Conservation (phyloP, 2,329 filamentous ascomycete genomes). For the Ophiostoma novo-ulmi region DNA sequence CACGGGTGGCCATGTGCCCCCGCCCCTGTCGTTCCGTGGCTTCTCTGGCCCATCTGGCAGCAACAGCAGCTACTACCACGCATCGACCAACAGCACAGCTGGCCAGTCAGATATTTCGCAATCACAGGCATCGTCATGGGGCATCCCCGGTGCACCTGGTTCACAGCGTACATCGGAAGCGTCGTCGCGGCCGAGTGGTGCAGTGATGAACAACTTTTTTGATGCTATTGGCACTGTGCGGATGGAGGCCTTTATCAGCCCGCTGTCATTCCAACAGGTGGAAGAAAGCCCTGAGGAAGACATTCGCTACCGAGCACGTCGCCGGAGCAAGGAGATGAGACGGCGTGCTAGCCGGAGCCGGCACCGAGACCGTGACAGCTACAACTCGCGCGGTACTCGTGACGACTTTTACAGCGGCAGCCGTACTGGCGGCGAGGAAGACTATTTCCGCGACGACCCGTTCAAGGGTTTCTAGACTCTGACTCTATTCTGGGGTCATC, state of each 20-base stretch:
- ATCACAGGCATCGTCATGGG: slow-evolving; percentile 46
- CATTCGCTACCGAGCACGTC: slow-evolving; percentile 43
- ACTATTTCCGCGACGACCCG: slow-evolving; percentile 55
- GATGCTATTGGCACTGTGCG: slow-evolving; percentile 85
- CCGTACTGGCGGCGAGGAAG: slow-evolving; percentile 48
- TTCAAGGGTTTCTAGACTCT: slow-evolving; percentile 53
- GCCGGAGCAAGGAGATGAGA: slow-evolving; percentile 52
- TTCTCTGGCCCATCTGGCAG: slow-evolving; percentile 53
- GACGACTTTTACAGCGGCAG: slow-evolving; percentile 48
- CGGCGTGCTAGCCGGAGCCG: slow-evolving; percentile 51
- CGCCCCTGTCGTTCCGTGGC: slow-evolving; percentile 68
- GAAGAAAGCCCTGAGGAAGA: slow-evolving; percentile 48
- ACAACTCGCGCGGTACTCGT: slow-evolving; percentile 42
- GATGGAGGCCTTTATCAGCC: slow-evolving; percentile 93
- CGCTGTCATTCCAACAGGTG: slow-evolving; percentile 44
- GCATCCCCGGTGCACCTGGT: slow-evolving; percentile 23
- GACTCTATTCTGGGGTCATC: neutral
- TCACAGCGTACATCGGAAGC: slow-evolving; percentile 54
- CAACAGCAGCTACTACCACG: slow-evolving; percentile 40
- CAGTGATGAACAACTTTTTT: slow-evolving; percentile 59
- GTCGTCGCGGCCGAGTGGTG: slow-evolving; percentile 42
- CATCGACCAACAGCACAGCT: slow-evolving; percentile 52
- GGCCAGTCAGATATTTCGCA: slow-evolving; percentile 51
- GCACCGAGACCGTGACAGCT: slow-evolving; percentile 48
- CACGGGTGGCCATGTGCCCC: slow-evolving; percentile 69